phyloP scores from a whole-genome alignment of 108 stramenopile species.

The Schizochytrium sp. region DNA sequence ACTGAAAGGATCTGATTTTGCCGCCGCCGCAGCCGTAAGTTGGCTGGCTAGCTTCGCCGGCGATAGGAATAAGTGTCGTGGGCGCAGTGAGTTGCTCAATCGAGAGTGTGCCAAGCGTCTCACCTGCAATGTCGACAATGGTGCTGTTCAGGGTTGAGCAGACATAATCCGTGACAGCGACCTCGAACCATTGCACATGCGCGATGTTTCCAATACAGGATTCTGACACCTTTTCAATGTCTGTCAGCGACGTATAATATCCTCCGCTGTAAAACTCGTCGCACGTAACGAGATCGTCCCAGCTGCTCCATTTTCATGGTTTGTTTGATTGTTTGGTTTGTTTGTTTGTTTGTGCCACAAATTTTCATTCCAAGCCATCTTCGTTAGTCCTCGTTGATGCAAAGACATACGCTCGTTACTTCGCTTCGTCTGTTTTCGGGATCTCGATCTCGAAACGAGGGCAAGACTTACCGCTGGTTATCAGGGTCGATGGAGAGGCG shows the following conservation, averaged over 20 bases:
- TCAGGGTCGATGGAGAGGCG: background rate
- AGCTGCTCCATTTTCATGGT: background rate
- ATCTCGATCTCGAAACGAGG: background rate
- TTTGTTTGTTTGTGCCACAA: too few relatives aligned
- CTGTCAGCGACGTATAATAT: background rate
- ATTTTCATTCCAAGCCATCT: background rate
- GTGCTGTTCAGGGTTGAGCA: background rate
- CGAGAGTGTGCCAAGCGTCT: background rate
- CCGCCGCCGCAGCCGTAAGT: background rate
- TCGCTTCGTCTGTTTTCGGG: too few relatives aligned
- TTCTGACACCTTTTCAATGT: background rate
- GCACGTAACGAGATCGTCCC: background rate
- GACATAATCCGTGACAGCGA: background rate
- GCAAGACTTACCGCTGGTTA: background rate
- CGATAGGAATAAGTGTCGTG: background rate
- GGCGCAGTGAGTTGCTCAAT: background rate
- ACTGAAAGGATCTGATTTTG: constrained; percentile 7
- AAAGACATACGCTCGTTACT: too few relatives aligned
- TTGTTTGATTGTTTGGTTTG: too few relatives aligned
- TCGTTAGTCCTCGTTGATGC: too few relatives aligned
- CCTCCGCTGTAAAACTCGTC: background rate
- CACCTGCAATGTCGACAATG: background rate
- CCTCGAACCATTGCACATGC: background rate
- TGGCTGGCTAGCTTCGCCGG: background rate
- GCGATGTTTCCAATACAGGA: background rate